Conservation (phyloP, 1,284 basidiomycete genomes). For the Xanthoconium separans region DNA sequence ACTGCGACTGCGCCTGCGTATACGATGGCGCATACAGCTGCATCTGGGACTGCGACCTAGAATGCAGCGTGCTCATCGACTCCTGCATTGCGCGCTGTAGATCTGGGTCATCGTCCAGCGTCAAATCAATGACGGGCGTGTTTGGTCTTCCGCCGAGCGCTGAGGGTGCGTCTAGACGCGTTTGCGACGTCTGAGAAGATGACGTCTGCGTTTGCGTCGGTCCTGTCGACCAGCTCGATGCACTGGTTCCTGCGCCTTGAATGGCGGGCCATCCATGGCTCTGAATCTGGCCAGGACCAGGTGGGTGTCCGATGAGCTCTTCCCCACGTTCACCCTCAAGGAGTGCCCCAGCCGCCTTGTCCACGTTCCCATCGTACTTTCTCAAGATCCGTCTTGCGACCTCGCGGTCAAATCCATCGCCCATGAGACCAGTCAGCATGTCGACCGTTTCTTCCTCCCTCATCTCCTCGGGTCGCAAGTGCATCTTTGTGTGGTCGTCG, state of each 20-base stretch:
- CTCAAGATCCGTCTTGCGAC: conserved; percentile 52
- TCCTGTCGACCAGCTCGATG: conserved; percentile 7
- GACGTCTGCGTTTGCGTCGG: conserved; percentile 6
- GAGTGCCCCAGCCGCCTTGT: conserved; percentile 61
- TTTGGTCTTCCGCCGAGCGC: conserved; percentile 35
- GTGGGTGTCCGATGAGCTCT: conserved; percentile 8
- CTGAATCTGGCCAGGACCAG: conserved; percentile 8
- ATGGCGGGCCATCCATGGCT: conserved; percentile 15
- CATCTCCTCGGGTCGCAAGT: conserved; percentile 19
- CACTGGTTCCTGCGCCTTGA: neutral
- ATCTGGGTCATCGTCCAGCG: conserved; percentile 52
- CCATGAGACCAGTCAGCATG: conserved; percentile 29
- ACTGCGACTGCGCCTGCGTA: neutral
- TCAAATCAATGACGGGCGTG: conserved; percentile 51
- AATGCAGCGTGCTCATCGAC: conserved; percentile 43
- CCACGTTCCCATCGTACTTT: conserved; percentile 56
- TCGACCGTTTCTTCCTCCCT: conserved; percentile 27
- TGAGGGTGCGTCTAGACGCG: neutral
- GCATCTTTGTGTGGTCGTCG: conserved; percentile 15
- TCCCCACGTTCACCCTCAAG: conserved; percentile 51
- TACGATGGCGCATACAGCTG: conserved; percentile 18
- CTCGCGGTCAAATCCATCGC: conserved; percentile 42
- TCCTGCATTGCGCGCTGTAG: conserved; percentile 51
- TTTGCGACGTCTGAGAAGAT: neutral
- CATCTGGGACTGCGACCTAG: conserved; percentile 5